These are phyloP conservation scores for Suillus sp. DNA, from an alignment of 768 basidiomycete genomes.

Conservation along the genomic window DNA sequence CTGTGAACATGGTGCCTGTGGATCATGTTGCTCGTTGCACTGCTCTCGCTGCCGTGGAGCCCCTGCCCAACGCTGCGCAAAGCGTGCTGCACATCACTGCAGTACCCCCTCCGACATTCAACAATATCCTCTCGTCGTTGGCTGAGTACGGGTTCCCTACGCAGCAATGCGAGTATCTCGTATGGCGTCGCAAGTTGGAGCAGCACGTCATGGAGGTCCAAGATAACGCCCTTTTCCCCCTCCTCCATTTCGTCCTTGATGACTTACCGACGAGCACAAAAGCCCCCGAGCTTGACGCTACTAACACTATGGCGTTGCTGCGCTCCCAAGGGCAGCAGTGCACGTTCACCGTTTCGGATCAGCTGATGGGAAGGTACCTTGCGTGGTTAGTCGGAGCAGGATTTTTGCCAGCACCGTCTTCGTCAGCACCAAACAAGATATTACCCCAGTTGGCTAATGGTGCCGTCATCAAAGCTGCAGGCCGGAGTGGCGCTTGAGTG, in stretches of 20 bases:
- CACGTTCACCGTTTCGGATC: slow-evolving; percentile 68
- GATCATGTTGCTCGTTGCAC: slow-evolving; percentile 91
- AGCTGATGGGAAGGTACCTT: slow-evolving; percentile 83
- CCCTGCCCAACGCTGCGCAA: slow-evolving; percentile 48
- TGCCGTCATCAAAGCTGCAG: slow-evolving; percentile 60
- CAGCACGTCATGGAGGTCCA: slow-evolving; percentile 92
- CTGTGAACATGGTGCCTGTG: slow-evolving; percentile 97
- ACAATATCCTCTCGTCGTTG: slow-evolving; percentile 76
- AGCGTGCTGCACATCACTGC: slow-evolving; percentile 86
- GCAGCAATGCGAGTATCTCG: slow-evolving; percentile 80
- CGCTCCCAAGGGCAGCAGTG: slow-evolving; percentile 38
- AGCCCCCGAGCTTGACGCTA: slow-evolving; percentile 85
- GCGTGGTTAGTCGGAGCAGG: slow-evolving; percentile 88
- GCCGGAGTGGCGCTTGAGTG: slow-evolving; percentile 59
- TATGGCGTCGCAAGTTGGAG: slow-evolving; percentile 91
- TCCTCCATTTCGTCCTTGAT: slow-evolving; percentile 96
- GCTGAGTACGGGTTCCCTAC: slow-evolving; percentile 79
- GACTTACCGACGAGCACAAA: slow-evolving; percentile 97
- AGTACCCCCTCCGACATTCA: slow-evolving; percentile 85
- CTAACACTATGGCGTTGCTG: slow-evolving; percentile 74
- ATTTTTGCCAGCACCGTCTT: slow-evolving; percentile 68
- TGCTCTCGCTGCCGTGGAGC: slow-evolving; percentile 68
- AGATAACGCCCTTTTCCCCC: slow-evolving; percentile 96
- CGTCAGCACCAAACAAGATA: slow-evolving; percentile 38
- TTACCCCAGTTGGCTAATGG: slow-evolving; percentile 49